A percentile compares a stretch with the other conserved stretches of the same genome.
Evolutionary conservation across 768 basidiomycete species (phyloP).

Genomic region (Boletus huronensis): DNA sequence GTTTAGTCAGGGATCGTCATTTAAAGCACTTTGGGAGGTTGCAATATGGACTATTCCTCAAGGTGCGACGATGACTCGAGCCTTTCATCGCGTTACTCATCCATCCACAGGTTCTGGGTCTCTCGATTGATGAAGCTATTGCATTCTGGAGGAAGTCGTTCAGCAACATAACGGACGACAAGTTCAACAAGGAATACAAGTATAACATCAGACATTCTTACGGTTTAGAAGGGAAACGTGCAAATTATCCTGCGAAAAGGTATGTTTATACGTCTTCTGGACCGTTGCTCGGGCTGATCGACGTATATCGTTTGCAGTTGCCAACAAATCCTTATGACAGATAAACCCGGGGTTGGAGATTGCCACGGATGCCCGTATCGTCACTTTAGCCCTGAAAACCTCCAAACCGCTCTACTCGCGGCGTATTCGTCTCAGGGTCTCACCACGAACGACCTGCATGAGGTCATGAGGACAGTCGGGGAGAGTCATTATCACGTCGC

Average conservation of each 20-base stretch:
- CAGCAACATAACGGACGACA: slow-evolving; percentile 75
- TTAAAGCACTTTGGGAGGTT: slow-evolving; percentile 90
- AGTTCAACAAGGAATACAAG: slow-evolving; percentile 96
- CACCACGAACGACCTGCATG: slow-evolving; percentile 66
- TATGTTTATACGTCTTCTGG: slow-evolving; percentile 27
- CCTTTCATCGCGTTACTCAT: background rate
- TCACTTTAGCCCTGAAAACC: slow-evolving; percentile 80
- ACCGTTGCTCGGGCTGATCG: background rate
- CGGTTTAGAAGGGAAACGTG: slow-evolving; percentile 91
- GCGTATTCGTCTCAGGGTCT: slow-evolving; percentile 64
- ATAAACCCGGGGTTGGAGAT: slow-evolving; percentile 65
- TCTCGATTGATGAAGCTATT: slow-evolving; percentile 92
- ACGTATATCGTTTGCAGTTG: slow-evolving; percentile 53
- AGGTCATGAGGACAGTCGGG: slow-evolving; percentile 79
- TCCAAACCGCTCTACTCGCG: slow-evolving; percentile 71
- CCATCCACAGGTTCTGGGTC: slow-evolving; percentile 69
- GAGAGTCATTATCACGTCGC: slow-evolving; percentile 87
- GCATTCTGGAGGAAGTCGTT: slow-evolving; percentile 92
- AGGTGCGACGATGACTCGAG: slow-evolving; percentile 47
- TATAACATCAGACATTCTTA: slow-evolving; percentile 97
- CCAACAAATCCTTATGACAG: slow-evolving; percentile 73
- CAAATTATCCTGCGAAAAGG: slow-evolving; percentile 94
- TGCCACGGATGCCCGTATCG: slow-evolving; percentile 92
- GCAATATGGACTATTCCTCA: slow-evolving; percentile 92
- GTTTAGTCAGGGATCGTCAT: slow-evolving; percentile 71